A percentile compares a stretch with the other conserved stretches of the same genome.
Conservation (phyloP, 1,139 yeast genomes). For the Meyerozyma elateridarum region DNA sequence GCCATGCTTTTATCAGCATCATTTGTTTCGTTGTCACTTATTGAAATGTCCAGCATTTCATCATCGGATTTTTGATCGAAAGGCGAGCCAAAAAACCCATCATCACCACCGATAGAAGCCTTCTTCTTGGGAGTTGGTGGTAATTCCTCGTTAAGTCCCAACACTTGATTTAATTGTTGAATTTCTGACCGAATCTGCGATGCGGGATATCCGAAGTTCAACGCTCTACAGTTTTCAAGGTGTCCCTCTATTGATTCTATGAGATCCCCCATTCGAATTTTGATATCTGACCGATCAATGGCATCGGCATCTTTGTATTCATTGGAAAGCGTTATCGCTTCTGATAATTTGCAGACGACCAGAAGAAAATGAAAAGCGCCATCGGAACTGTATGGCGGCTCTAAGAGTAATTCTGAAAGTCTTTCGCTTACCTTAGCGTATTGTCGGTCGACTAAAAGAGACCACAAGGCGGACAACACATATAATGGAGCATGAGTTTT, state of each 20-base stretch:
- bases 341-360: conserved; percentile 25
- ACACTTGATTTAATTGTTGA: too few relatives aligned
- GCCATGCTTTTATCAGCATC: conserved; percentile 10
- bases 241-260: too few relatives aligned
- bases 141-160: too few relatives aligned
- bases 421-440: conserved; percentile 22
- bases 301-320: conserved; percentile 1
- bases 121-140: too few relatives aligned
- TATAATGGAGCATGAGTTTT: conserved; percentile 34
- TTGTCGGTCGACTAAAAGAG: conserved; percentile 24
- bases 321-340: conserved; percentile 6
- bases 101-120: too few relatives aligned
- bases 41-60: neutral
- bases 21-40: conserved; percentile 5
- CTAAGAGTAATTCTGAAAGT: conserved; percentile 37
- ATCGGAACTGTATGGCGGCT: conserved; percentile 42
- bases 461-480: conserved; percentile 34
- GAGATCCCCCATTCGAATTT: too few relatives aligned
- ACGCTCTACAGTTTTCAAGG: too few relatives aligned
- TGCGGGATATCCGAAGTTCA: too few relatives aligned
- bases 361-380: conserved; percentile 36
- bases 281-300: too few relatives aligned
- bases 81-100: too few relatives aligned
- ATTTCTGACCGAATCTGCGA: too few relatives aligned
- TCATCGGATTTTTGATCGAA: neutral